Evolutionary conservation across 140 eudicot species (phyloP).

Genomic region (Oenanthe javanica): DNA sequence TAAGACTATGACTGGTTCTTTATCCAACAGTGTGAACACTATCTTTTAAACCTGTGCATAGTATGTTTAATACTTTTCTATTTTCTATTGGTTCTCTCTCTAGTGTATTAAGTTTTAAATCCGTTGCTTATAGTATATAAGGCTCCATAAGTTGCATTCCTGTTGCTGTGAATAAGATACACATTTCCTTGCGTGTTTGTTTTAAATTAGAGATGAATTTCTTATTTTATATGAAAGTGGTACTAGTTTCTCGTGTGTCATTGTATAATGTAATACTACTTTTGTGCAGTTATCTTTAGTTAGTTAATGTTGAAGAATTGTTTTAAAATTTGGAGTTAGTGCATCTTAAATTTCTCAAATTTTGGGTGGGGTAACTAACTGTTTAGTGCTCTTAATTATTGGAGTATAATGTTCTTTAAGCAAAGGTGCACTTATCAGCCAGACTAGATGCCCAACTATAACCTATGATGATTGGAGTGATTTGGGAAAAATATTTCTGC

Average conservation of each 20-base stretch:
- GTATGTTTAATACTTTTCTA: not conserved
- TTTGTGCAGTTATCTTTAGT: not conserved
- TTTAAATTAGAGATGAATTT: not conserved
- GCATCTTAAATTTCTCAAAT: not conserved
- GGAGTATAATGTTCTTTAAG: not conserved
- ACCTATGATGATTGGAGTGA: not conserved
- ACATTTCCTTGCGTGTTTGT: not conserved
- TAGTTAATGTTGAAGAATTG: not conserved
- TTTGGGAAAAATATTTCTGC: not conserved
- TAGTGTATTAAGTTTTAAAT: not conserved
- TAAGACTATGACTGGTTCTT: not conserved
- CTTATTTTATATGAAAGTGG: not conserved
- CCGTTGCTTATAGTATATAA: not conserved
- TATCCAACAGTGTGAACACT: not conserved
- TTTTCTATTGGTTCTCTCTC: not conserved
- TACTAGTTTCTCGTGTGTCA: not conserved
- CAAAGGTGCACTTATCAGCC: slow-evolving; percentile 5
- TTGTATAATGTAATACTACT: not conserved
- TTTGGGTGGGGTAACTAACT: not conserved
- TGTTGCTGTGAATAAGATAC: not conserved
- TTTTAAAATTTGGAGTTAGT: not conserved
- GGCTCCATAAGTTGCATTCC: not conserved
- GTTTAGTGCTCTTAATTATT: slow-evolving; percentile 4
- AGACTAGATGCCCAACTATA: not conserved
- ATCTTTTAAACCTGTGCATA: not conserved